phyloP scores from a whole-genome alignment of 495 filamentous ascomycete species.

The Usnea hakonensis region DNA sequence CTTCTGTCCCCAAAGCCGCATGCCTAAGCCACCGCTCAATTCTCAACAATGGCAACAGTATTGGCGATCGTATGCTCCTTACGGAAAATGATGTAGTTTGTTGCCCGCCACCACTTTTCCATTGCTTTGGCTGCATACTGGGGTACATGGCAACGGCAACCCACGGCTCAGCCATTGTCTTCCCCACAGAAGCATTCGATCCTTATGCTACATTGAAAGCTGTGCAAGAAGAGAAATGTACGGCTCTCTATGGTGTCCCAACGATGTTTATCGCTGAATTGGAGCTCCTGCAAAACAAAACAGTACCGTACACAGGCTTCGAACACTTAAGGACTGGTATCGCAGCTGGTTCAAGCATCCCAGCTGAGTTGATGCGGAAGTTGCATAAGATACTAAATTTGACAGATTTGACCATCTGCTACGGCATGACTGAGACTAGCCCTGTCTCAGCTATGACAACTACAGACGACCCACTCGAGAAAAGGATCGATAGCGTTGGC shows the following conservation, averaged over 20 bases:
- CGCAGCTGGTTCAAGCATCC: constrained; percentile 80
- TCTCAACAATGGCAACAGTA: constrained; percentile 80
- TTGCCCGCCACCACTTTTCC: constrained; percentile 83
- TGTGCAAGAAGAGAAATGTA: constrained; percentile 67
- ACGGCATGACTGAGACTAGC: constrained; percentile 96
- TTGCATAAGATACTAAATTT: constrained; percentile 71
- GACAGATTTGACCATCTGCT: constrained; percentile 85
- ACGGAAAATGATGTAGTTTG: constrained; percentile 65
- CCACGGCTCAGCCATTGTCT: constrained; percentile 75
- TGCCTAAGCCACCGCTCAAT: constrained; percentile 79
- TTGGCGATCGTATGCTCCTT: constrained; percentile 76
- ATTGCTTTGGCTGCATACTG: constrained; percentile 86
- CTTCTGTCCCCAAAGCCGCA: constrained; percentile 81
- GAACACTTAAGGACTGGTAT: constrained; percentile 76
- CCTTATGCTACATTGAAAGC: constrained; percentile 61
- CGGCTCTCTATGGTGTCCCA: constrained; percentile 85
- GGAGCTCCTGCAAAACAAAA: constrained; percentile 54
- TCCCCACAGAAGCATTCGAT: constrained; percentile 83
- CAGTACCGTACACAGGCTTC: constrained; percentile 51
- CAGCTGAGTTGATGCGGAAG: constrained; percentile 73
- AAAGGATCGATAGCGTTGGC: constrained; percentile 71
- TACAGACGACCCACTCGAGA: constrained; percentile 70
- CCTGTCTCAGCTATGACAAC: constrained; percentile 91
- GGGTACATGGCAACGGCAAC: constrained; percentile 94
- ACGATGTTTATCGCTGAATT: constrained; percentile 95